Percentiles rank a stretch among this genome's conserved stretches.
Evolutionary conservation across 1,284 basidiomycete species (phyloP).

Genomic region (Wallemia ichthyophaga): DNA sequence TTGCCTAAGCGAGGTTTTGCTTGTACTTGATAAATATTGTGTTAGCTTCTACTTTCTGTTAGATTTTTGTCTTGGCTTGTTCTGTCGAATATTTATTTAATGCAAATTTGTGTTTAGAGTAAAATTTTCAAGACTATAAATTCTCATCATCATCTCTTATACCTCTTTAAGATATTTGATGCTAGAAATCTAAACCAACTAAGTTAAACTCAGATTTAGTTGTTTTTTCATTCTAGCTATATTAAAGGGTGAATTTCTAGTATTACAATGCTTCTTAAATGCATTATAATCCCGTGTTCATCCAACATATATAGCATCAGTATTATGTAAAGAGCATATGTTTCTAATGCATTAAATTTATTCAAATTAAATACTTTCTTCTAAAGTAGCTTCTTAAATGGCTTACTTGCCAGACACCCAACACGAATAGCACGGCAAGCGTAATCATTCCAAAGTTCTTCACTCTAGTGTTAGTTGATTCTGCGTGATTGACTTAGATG

Average conservation of each 20-base stretch:
- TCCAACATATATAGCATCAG: neutral
- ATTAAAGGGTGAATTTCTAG: neutral
- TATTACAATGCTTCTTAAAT: neutral
- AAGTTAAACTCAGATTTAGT: neutral
- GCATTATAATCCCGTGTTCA: neutral
- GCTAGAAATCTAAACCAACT: neutral
- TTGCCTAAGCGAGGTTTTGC: slow-evolving; percentile 13
- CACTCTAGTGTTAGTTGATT: slow-evolving; percentile 69
- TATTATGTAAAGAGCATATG: too few species aligned
- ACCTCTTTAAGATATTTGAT: too few species aligned
- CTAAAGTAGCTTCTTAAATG: slow-evolving; percentile 15
- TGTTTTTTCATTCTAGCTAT: neutral
- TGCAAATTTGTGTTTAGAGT: too few species aligned
- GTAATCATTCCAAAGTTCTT: slow-evolving; percentile 79
- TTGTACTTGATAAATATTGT: neutral
- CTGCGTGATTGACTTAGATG: slow-evolving; percentile 19
- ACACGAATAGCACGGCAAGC: slow-evolving; percentile 39
- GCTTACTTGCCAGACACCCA: slow-evolving; percentile 61
- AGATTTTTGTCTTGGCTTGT: neutral
- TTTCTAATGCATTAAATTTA: neutral
- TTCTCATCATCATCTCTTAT: neutral
- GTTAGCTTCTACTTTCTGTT: neutral
- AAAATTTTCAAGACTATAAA: neutral
- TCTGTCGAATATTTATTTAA: neutral
- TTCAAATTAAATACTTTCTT: slow-evolving; percentile 13